These are phyloP conservation scores for Lophiotrema nucula DNA, from an alignment of 495 filamentous ascomycete genomes.

Conservation along the genomic window DNA sequence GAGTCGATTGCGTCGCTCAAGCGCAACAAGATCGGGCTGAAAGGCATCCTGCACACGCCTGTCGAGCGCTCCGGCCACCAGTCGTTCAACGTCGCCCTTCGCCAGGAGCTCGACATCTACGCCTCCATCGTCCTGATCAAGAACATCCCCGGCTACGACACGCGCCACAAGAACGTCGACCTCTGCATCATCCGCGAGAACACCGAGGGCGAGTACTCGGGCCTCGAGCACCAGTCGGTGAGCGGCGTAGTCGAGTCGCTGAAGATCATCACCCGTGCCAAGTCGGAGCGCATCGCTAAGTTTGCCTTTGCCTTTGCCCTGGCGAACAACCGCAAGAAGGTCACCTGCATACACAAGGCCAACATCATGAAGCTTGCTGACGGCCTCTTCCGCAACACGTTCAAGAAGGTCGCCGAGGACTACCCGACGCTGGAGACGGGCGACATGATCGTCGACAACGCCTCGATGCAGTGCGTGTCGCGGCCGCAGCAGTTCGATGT, in stretches of 20 bases:
- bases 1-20: slow-evolving; percentile 92
- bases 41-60: slow-evolving; percentile 95
- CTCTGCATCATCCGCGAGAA: slow-evolving; percentile 99
- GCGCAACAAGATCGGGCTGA: slow-evolving; percentile 96
- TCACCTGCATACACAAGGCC: slow-evolving; percentile 99
- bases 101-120: slow-evolving; percentile 99
- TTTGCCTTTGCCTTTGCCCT: slow-evolving; percentile 97
- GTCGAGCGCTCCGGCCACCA: slow-evolving; percentile 96
- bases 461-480: slow-evolving; percentile 97
- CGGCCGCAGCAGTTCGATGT: slow-evolving; percentile 97
- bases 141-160: slow-evolving; percentile 98
- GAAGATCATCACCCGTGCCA: slow-evolving; percentile 98
- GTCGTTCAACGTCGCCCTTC: slow-evolving; percentile 98
- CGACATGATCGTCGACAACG: slow-evolving; percentile 99
- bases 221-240: slow-evolving; percentile 97
- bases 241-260: slow-evolving; percentile 96
- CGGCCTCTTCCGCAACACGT: slow-evolving; percentile 95
- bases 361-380: slow-evolving; percentile 99
- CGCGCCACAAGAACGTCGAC: slow-evolving; percentile 93
- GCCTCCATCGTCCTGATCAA: slow-evolving; percentile 97
- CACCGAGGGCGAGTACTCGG: slow-evolving; percentile 98
- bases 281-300: slow-evolving; percentile 97
- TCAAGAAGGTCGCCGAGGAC: slow-evolving; percentile 86
- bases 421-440: slow-evolving; percentile 91
- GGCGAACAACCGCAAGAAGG: slow-evolving; percentile 97